These are phyloP conservation scores for Leccinum pachyderme DNA, from an alignment of 1,284 basidiomycete genomes.

Conservation along the genomic window DNA sequence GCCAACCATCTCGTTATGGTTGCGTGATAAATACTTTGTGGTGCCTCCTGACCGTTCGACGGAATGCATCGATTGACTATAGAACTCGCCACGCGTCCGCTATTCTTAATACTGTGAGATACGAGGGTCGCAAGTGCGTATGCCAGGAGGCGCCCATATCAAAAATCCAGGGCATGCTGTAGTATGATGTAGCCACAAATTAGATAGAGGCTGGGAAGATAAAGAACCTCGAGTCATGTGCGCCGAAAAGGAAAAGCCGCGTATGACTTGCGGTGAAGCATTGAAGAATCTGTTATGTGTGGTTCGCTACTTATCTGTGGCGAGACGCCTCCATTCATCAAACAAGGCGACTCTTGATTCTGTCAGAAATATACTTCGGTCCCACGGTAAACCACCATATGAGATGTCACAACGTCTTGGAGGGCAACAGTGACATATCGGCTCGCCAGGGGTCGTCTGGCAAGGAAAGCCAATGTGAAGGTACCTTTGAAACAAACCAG, in stretches of 20 bases:
- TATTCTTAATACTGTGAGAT: neutral
- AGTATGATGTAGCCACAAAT: conserved; percentile 1
- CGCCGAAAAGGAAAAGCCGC: conserved; percentile 6
- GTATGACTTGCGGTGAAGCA: conserved; percentile 8
- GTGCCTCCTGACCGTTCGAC: neutral
- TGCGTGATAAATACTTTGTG: neutral
- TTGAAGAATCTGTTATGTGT: neutral
- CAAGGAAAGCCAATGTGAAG: neutral
- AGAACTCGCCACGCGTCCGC: conserved; percentile 7
- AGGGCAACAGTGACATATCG: conserved; percentile 4
- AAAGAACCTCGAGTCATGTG: conserved; percentile 5
- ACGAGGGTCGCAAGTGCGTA: conserved; percentile 1
- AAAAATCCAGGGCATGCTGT: conserved; percentile 21
- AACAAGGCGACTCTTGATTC: conserved; percentile 6
- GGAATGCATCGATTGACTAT: neutral
- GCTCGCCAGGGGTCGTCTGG: neutral
- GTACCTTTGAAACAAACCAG: conserved; percentile 17
- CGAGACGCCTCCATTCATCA: conserved; percentile 13
- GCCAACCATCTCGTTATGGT: neutral
- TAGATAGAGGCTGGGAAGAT: conserved; percentile 3
- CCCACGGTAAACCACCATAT: neutral
- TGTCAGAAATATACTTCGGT: conserved; percentile 9
- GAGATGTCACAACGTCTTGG: neutral
- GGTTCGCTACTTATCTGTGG: conserved; percentile 17
- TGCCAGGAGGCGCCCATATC: conserved; percentile 7